A percentile compares a stretch with the other conserved stretches of the same genome.
phyloP scores from a whole-genome alignment of 2,329 filamentous ascomycete genomes.

The Zymoseptoria pseudotritici region DNA sequence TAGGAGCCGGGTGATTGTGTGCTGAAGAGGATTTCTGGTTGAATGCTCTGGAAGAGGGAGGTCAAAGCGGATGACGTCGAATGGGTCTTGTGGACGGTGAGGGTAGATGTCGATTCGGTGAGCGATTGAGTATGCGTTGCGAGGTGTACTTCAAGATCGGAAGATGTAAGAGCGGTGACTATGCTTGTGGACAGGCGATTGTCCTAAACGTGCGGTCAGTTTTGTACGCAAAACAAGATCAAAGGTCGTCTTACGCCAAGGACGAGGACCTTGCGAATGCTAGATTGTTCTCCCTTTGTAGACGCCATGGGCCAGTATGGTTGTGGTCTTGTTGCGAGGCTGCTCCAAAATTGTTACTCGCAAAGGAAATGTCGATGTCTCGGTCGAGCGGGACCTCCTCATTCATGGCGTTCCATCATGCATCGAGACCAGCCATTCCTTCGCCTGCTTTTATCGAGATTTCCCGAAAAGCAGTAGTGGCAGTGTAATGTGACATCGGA shows the following conservation, averaged over 20 bases:
- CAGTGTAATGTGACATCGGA: neutral
- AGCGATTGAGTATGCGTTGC: constrained; percentile 4
- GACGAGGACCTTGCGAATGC: constrained; percentile 5
- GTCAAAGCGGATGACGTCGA: constrained; percentile 27
- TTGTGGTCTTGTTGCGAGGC: neutral
- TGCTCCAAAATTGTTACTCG: neutral
- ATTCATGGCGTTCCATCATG: neutral
- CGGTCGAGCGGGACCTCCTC: constrained; percentile 15
- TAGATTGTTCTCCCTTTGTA: neutral
- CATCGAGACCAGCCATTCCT: neutral
- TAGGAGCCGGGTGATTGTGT: constrained; percentile 19
- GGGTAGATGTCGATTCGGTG: neutral
- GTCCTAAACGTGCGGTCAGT: constrained; percentile 10
- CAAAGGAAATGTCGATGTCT: neutral
- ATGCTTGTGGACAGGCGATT: constrained; percentile 16
- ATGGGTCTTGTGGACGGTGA: constrained; percentile 22
- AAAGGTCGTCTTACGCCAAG: constrained; percentile 2
- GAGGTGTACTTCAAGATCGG: constrained; percentile 10
- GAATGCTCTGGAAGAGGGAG: constrained; percentile 14
- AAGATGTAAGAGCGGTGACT: constrained; percentile 4
- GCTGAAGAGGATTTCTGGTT: constrained; percentile 24
- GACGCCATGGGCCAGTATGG: neutral
- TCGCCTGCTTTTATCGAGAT: neutral
- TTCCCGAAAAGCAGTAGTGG: neutral
- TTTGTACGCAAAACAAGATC: neutral